Base-by-base conservation (phyloP, 768 basidiomycete genomes). In the Tremella yokohamensis region DNA sequence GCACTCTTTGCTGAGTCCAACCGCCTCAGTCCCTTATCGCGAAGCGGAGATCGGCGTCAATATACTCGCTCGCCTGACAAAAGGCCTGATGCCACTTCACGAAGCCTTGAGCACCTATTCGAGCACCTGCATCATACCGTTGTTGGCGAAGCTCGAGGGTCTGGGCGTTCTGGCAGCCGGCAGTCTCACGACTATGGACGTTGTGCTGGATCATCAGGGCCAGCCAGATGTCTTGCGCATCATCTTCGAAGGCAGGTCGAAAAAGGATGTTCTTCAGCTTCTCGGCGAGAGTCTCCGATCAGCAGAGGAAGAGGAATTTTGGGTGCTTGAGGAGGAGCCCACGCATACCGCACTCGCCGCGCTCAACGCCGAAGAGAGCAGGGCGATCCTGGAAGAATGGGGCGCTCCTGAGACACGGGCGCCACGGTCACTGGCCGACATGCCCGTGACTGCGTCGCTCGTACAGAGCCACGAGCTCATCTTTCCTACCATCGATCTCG, bases 331-430 rank as follows among this genome's bases (percentile, higher is more conserved):
- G 24, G 56, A 64, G 20, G 38, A 42, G n/a, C 6, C 11, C 12
- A 44, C 12, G 13, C 49, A n/a, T 29, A n/a, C 20, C 7, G 24
- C 18, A 29, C 6, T 29, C 18, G n/a, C n/a, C 49, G 9, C 16
- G n/a, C 20, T 29, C 25, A 24, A 50, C 49, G 20, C 49, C 20
- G 37, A 18, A 15, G 64, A 69, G 37, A 60, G 58, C 2, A 47
- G 52, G n/a, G 64, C 56, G 20, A 66, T 64, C 24, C 61, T 69
- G 62, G 68, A 69, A 40, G 44, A 57, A 4, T 69, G 68, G 68
- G 42, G 15, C 6, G 8, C 42, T 4, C 42, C 42, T 6, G 29
- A 6, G 11, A 4, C 29, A 4, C 29, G 4, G 6, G 6, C 29
- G 6, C 29, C 29, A 11, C 29, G 11, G 11, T 11, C 29, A 6